Conservation (phyloP, 495 filamentous ascomycete species). For the Penicillium psychrofluorescens region DNA sequence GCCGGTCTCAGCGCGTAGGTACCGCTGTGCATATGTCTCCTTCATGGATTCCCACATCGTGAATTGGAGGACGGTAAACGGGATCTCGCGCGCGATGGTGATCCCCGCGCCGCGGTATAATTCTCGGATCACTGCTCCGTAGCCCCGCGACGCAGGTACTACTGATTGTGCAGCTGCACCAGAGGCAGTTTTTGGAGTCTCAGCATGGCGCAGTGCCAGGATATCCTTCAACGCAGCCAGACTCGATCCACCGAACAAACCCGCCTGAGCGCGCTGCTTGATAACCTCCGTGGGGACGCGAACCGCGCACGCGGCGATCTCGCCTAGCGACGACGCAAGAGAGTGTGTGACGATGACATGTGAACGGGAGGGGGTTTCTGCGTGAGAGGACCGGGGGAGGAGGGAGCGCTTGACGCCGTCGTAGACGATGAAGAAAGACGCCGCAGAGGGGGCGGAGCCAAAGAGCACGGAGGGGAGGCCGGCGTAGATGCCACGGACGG, state of each 20-base stretch:
- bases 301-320: slow-evolving; percentile 87
- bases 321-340: slow-evolving; percentile 78
- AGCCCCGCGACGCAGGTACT: slow-evolving; percentile 18
- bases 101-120: slow-evolving; percentile 86
- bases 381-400: slow-evolving; percentile 22
- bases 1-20: slow-evolving; percentile 8
- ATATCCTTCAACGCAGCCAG: slow-evolving; percentile 59
- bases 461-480: slow-evolving; percentile 59
- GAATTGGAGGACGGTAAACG: slow-evolving; percentile 94
- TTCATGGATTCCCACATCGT: slow-evolving; percentile 96
- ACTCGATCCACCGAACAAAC: slow-evolving; percentile 51
- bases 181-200: not conserved
- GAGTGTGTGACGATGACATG: slow-evolving; percentile 58
- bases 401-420: slow-evolving; percentile 64
- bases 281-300: slow-evolving; percentile 93
- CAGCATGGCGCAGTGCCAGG: slow-evolving; percentile 42
- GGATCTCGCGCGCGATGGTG: slow-evolving; percentile 91
- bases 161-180: not conserved
- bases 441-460: slow-evolving; percentile 89
- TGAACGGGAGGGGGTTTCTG: slow-evolving; percentile 22
- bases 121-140: slow-evolving; percentile 62
- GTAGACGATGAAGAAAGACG: slow-evolving; percentile 97
- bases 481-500: slow-evolving; percentile 67
- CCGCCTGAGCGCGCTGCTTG: slow-evolving; percentile 92
- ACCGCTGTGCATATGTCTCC: slow-evolving; percentile 38